Conservation (phyloP, 176 grass and related monocot genomes). For the Ananas comosus region DNA sequence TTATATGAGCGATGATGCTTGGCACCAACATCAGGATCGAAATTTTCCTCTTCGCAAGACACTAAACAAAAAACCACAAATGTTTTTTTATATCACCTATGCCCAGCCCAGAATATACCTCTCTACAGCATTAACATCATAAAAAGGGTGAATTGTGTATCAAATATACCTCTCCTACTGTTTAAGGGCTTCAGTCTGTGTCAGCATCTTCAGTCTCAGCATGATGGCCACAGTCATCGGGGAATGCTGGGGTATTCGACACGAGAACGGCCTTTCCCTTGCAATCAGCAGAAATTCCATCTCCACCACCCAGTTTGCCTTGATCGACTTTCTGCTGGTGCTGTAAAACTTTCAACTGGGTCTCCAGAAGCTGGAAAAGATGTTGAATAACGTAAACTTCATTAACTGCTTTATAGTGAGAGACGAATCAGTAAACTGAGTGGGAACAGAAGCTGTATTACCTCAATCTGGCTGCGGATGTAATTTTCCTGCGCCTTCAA, state of each 20-base stretch:
- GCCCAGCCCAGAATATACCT: too few relatives aligned
- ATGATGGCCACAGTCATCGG: not conserved
- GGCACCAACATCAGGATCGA: too few relatives aligned
- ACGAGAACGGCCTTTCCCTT: slow-evolving; percentile 18
- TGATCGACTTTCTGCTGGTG: slow-evolving; percentile 15
- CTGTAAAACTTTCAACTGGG: slow-evolving; percentile 54
- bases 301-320: not conserved
- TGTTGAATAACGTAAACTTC: not conserved
- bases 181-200: slow-evolving; percentile 2
- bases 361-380: slow-evolving; percentile 49
- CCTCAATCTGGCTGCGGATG: slow-evolving; percentile 22
- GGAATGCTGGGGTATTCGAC: not conserved
- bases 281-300: slow-evolving; percentile 6
- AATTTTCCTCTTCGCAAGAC: too few relatives aligned
- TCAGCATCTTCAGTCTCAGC: not conserved
- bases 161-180: not conserved
- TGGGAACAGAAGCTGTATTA: not conserved
- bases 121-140: too few relatives aligned
- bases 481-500: slow-evolving; percentile 20
- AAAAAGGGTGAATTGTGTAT: too few relatives aligned
- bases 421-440: not conserved
- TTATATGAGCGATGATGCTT: too few relatives aligned
- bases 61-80: too few relatives aligned
- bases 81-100: too few relatives aligned
- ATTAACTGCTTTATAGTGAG: not conserved